Base-by-base conservation (phyloP, 768 basidiomycete genomes). In the Kwoniella mangroviensis region DNA sequence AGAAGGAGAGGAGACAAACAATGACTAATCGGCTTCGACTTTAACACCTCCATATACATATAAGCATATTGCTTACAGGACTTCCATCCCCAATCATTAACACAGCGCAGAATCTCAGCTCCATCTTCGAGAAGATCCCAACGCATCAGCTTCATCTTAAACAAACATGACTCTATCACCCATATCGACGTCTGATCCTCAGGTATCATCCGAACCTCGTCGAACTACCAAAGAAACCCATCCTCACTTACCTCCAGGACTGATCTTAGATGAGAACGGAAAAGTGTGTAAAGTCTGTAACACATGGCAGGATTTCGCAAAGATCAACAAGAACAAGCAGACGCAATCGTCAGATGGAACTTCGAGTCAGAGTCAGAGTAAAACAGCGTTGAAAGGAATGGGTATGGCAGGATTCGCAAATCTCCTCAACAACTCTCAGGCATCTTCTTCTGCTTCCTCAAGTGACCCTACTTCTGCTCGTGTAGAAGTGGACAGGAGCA, bases 271-370 rank as follows among this genome's bases (percentile, higher is more conserved):
- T 1, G 91, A 93, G 13, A 93, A 98, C 73, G 95, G 96, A 21
- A 97, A 94, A 82, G 93, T 92, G 0, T 98, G 96, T 87, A 96
- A 93, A 84, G 89, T 92, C 34, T 95, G 94, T 55, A 80, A 83
- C 63, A 75, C 80, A 58, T 83, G 75, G 80, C 73, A 75, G 60
- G 74, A 78, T 40, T 78, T 73, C 64, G 75, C 66, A 0, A 79
- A 77, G 52, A 67, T 72, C 61, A 62, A 67, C 49, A 79, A 77
- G 67, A 76, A 74, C 71, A n/a, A 42, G 43, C n/a, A 34, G 52
- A 26, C 63, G 15, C 61, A 53, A 4, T 68, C 73, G 77, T 91
- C 89, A 52, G 90, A 91, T 40, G 92, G 92, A 83, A 88, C 90
- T 26, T 84, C 88, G 76, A 92, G 90, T 89, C 65, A 75, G 3